A percentile compares a stretch with the other conserved stretches of the same genome.
These are phyloP conservation scores for Saccharomycopsis vini DNA, from an alignment of 805 yeast species.

Conservation along the genomic window DNA sequence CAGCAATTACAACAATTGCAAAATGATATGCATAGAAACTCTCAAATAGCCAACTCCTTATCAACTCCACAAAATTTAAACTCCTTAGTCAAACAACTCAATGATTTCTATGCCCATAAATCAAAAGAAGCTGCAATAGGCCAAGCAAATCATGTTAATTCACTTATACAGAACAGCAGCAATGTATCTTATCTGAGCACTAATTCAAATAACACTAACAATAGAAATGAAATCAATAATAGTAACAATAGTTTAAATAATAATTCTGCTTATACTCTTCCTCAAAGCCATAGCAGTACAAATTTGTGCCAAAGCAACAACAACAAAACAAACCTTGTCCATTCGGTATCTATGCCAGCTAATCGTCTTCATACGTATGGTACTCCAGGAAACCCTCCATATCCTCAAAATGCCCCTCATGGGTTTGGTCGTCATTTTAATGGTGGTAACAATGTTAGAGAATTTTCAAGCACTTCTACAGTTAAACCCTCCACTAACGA, in stretches of 20 bases:
- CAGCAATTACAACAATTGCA: slow-evolving; percentile 17
- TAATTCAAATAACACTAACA: background rate
- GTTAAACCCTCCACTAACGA: slow-evolving; percentile 4
- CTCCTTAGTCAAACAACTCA: slow-evolving; percentile 11
- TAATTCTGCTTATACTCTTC: background rate
- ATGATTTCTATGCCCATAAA: slow-evolving; percentile 6
- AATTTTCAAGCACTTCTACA: slow-evolving; percentile 17
- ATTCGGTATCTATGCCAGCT: slow-evolving; percentile 12
- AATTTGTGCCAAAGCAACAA: background rate
- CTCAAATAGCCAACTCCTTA: slow-evolving; percentile 13
- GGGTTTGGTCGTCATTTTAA: background rate
- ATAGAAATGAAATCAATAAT: background rate
- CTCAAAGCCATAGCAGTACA: slow-evolving; percentile 1
- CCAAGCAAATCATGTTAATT: background rate
- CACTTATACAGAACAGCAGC: too few relatives aligned
- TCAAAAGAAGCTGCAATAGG: slow-evolving; percentile 1
- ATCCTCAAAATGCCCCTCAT: too few relatives aligned
- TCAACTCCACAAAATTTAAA: slow-evolving; percentile 17
- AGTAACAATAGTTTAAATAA: too few relatives aligned
- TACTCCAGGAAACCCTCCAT: too few relatives aligned
- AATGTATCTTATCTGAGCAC: too few relatives aligned
- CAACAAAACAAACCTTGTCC: slow-evolving; percentile 5
- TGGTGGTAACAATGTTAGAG: slow-evolving; percentile 5
- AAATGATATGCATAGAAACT: slow-evolving; percentile 4
- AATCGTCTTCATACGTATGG: background rate